Conservation (phyloP, 2,329 filamentous ascomycete genomes). For the Neopestalotiopsis rosae region DNA sequence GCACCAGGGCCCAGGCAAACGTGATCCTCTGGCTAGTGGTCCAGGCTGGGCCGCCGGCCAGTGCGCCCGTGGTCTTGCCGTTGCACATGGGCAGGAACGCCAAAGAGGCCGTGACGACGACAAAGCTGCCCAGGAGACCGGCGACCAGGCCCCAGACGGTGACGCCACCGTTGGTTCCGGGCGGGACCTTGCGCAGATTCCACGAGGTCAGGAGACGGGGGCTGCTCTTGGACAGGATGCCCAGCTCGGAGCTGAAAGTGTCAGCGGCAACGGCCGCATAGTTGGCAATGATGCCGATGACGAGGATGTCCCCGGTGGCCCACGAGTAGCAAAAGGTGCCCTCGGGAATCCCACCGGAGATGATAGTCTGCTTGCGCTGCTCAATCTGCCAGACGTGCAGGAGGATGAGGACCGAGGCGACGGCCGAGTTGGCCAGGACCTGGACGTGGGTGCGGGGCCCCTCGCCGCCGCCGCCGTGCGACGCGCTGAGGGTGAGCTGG, state of each 20-base stretch:
- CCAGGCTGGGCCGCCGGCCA: constrained; percentile 56
- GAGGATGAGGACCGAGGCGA: constrained; percentile 70
- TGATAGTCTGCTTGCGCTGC: constrained; percentile 48
- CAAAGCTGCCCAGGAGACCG: constrained; percentile 74
- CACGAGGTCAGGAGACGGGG: constrained; percentile 88
- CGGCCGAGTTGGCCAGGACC: constrained; percentile 85
- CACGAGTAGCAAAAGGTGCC: constrained; percentile 62
- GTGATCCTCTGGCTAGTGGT: constrained; percentile 47
- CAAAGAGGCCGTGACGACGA: constrained; percentile 70
- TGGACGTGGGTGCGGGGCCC: constrained; percentile 84
- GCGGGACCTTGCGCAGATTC: constrained; percentile 77
- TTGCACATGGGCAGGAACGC: constrained; percentile 73
- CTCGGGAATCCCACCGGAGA: constrained; percentile 33
- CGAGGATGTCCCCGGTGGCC: constrained; percentile 63
- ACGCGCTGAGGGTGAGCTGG: constrained; percentile 77
- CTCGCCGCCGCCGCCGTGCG: constrained; percentile 77
- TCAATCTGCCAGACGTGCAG: constrained; percentile 66
- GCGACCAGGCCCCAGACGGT: constrained; percentile 76
- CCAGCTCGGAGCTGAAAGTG: constrained; percentile 93
- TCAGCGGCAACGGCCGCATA: constrained; percentile 93
- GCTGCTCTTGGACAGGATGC: constrained; percentile 77
- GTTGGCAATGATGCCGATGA: constrained; percentile 74
- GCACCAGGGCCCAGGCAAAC: constrained; percentile 63
- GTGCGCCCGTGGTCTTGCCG: constrained; percentile 40
- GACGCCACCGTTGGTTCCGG: constrained; percentile 93